Base-by-base conservation (phyloP, 1,139 yeast species). In the Spathaspora jeffriesii region DNA sequence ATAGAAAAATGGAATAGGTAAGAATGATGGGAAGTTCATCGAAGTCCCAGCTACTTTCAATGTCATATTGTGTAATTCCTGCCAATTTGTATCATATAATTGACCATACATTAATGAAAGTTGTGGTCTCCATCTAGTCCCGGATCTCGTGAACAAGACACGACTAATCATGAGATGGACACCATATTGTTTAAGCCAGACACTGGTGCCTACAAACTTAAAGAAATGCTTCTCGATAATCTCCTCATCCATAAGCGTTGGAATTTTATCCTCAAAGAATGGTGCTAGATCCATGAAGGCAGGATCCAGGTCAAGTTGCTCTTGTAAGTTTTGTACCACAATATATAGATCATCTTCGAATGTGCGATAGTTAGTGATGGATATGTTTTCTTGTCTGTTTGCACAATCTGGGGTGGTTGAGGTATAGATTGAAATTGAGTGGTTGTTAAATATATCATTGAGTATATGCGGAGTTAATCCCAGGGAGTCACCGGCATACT, bases 81-180 rank as follows among this genome's bases (percentile, higher is more conserved):
- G 49, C 73, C 72, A 68, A 41, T 63, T 48, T 43, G 54, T 56
- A 49, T 68, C 63, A 50, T 53, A 68, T 1, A 66, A 43, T 47
- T 68, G 73, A 2, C 66, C 70, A 53, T 64, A 68, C 2, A 64
- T 54, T n/a, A 70, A 61, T 42, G 70, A 64, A 44, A 67, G 44
- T 25, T 62, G 54, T 1, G 70, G 67, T 15, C 56, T 52, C 58
- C 68, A 55, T 43, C 71, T 61, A 30, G 49, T 53, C 1, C 68
- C 69, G 10, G 28, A 45, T 5, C 64, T 63, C 18, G 70, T 58
- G 51, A 64, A 70, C 13, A 64, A 47, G 4, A 70, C 63, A 43
- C 82, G 59, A 13, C 77, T 67, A 10, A 72, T 70, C 68, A 77
- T 63, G 48, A 76, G 58, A 58, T 78, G 81, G n/a, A 74, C 70